These are phyloP conservation scores for Hypoxylon rickii DNA, from an alignment of 495 filamentous ascomycete genomes.

Conservation along the genomic window DNA sequence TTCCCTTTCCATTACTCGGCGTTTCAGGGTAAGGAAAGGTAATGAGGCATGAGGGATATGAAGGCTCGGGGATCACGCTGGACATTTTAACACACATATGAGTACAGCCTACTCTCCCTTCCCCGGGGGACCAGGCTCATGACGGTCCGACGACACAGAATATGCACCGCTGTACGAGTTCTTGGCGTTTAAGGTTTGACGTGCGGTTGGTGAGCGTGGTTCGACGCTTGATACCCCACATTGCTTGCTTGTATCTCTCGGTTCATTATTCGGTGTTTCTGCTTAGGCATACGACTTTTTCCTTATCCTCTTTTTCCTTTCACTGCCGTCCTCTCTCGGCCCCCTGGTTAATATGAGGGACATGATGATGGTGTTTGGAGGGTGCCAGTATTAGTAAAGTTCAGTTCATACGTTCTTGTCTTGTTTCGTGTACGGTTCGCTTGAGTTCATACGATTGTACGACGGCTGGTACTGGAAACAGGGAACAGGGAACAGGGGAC, in stretches of 20 bases:
- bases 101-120: background rate
- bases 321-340: too few relatives aligned
- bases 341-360: too few relatives aligned
- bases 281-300: background rate
- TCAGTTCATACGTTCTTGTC: too few relatives aligned
- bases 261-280: background rate
- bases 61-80: conserved; percentile 4
- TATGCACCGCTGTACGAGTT: conserved; percentile 17
- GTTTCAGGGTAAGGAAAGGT: conserved; percentile 23
- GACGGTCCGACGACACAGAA: conserved; percentile 21
- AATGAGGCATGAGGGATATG: background rate
- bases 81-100: background rate
- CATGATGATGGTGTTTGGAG: too few relatives aligned
- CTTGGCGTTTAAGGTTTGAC: conserved; percentile 14
- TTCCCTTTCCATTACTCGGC: conserved; percentile 17
- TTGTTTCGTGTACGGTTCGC: too few relatives aligned
- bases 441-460: too few relatives aligned
- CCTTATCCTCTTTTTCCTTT: background rate
- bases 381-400: too few relatives aligned
- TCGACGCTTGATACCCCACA: conserved; percentile 23
- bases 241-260: background rate
- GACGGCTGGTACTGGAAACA: too few relatives aligned
- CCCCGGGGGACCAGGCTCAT: background rate
- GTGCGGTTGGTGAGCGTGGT: conserved; percentile 13
- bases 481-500: too few relatives aligned